phyloP scores from a whole-genome alignment of 1,284 basidiomycete genomes.

The Cystobasidiaceae sp. region DNA sequence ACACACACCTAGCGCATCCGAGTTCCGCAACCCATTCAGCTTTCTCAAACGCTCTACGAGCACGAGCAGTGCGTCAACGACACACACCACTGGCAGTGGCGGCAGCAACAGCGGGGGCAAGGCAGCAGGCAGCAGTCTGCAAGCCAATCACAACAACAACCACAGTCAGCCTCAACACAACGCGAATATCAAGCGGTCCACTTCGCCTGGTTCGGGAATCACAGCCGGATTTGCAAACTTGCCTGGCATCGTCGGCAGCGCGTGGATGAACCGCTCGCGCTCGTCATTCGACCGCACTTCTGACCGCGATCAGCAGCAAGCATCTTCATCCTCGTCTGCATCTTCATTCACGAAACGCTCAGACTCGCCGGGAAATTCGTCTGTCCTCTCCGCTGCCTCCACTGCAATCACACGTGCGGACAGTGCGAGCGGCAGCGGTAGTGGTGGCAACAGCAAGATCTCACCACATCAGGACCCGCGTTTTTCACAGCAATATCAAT shows the following conservation, averaged over 20 bases:
- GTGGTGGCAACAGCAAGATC: background rate
- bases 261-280: constrained; percentile 11
- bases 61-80: background rate
- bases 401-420: background rate
- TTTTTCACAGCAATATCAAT: constrained; percentile 25
- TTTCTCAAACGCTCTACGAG: constrained; percentile 23
- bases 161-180: background rate
- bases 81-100: background rate
- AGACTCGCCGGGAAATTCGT: background rate
- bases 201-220: background rate
- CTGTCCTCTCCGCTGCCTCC: constrained; percentile 14
- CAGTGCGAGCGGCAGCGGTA: background rate
- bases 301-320: background rate
- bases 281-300: constrained; percentile 1
- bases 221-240: background rate
- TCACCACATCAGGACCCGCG: constrained; percentile 32
- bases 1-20: background rate
- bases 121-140: background rate
- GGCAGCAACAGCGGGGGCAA: constrained; percentile 8
- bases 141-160: background rate
- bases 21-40: constrained; percentile 24
- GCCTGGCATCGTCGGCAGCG: background rate
- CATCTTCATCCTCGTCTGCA: constrained; percentile 16
- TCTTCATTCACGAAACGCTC: background rate
- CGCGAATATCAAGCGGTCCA: constrained; percentile 1